These are phyloP conservation scores for Aspergillus brasiliensis DNA, from an alignment of 2,329 filamentous ascomycete species.

Conservation along the genomic window DNA sequence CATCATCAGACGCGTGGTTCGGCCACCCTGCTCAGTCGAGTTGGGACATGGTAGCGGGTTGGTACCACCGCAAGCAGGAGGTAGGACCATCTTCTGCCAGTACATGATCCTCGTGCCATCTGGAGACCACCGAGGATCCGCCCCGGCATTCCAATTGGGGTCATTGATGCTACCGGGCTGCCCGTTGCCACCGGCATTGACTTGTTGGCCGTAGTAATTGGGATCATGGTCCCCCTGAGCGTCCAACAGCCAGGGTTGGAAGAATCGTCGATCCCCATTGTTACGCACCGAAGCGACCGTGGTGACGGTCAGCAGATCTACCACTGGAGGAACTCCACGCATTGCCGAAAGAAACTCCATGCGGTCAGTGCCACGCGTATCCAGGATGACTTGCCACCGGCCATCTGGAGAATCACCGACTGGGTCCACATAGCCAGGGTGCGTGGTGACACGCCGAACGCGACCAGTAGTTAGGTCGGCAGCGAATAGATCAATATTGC, in stretches of 20 bases:
- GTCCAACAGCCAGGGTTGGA: conserved; percentile 50
- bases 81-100: conserved; percentile 42
- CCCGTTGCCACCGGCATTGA: conserved; percentile 44
- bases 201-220: conserved; percentile 47
- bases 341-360: conserved; percentile 47
- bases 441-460: conserved; percentile 46
- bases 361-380: conserved; percentile 47
- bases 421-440: conserved; percentile 51
- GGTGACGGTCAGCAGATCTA: conserved; percentile 37
- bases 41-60: conserved; percentile 48
- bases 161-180: conserved; percentile 45
- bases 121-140: conserved; percentile 40
- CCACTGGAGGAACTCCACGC: conserved; percentile 47
- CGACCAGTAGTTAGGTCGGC: conserved; percentile 43
- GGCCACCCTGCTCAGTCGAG: conserved; percentile 43
- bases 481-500: conserved; percentile 51
- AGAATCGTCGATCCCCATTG: conserved; percentile 51
- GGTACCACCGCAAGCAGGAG: conserved; percentile 47
- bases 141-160: conserved; percentile 52
- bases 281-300: conserved; percentile 46
- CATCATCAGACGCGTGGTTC: conserved; percentile 47
- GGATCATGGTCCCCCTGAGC: conserved; percentile 47
- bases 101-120: conserved; percentile 50
- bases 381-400: conserved; percentile 48
- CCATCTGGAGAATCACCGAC: conserved; percentile 48